Conservation (phyloP, 768 basidiomycete genomes). For the Lentinus brumalis region DNA sequence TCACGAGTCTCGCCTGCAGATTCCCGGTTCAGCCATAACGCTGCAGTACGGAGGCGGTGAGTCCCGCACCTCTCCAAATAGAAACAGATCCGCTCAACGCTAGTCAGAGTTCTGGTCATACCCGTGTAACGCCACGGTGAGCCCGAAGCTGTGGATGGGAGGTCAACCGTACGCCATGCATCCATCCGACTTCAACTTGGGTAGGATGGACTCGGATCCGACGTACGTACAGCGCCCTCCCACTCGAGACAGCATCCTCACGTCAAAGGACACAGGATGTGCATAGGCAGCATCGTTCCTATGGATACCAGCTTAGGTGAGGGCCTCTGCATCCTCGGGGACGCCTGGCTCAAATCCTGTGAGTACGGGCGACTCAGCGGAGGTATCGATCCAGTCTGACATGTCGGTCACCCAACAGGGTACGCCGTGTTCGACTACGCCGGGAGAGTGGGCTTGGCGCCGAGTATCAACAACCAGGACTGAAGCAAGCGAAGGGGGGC, state of each 20-base stretch:
- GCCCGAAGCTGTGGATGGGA: constrained; percentile 48
- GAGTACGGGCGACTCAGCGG: constrained; percentile 25
- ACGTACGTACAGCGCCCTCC: constrained; percentile 28
- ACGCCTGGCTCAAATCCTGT: constrained; percentile 71
- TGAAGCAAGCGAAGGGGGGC: not conserved
- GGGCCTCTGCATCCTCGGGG: constrained; percentile 63
- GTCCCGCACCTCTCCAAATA: not conserved
- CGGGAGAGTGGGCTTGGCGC: constrained; percentile 58
- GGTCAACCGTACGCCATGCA: constrained; percentile 44
- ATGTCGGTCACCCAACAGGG: constrained; percentile 40
- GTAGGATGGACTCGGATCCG: constrained; percentile 32
- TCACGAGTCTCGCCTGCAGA: constrained; percentile 34
- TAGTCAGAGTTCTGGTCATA: constrained; percentile 52
- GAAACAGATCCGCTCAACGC: not conserved
- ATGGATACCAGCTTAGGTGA: constrained; percentile 47
- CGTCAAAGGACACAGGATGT: constrained; percentile 40
- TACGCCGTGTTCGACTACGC: constrained; percentile 64
- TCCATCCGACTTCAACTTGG: constrained; percentile 58
- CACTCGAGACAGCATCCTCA: not conserved
- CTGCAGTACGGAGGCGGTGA: constrained; percentile 46
- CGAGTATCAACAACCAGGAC: constrained; percentile 49
- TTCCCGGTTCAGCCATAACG: constrained; percentile 49
- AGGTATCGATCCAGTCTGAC: constrained; percentile 1
- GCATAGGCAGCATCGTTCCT: constrained; percentile 57
- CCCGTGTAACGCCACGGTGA: constrained; percentile 45